Base-by-base conservation (phyloP, 345 rosid genomes). In the Eucalyptus polyanthemos region DNA sequence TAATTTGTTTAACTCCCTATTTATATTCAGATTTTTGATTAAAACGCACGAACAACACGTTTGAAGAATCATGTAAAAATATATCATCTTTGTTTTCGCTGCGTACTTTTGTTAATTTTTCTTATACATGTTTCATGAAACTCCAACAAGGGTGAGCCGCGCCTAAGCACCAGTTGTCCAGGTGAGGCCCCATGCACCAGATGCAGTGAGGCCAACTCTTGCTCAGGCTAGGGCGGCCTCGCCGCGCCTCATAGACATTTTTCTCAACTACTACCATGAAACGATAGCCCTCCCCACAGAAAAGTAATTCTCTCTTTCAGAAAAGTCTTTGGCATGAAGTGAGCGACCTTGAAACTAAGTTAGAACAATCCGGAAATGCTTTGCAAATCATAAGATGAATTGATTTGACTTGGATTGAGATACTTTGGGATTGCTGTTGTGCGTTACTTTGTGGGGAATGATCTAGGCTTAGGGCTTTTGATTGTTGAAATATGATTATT, bases 111-210 rank as follows among this genome's bases (percentile, higher is more conserved):
- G 34, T 34, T 34, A 34, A 34, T 34, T 34, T 34, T 34, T 34
- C 34, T 34, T 34, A 34, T 34, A 34, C 34, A 34, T 34, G 34
- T 34, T 34, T 34, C 34, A 34, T 34, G 34, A 34, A 34, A 34
- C 34, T 34, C 40, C 40, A 37, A 4, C 5, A 4, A 37, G 40
- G 40, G 40, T 4, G 4, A 1, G 56, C 2, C 1, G 1, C 2
- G 10, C 56, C 5, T 53, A 0, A 53, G 2, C 1, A 53, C 1
- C 10, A 0, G 2, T 19, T 1, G 56, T 53, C 56, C 0, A 53
- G 56, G 56, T 53, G 24, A 53, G 56, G 24, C 10, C 56, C 9
- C 22, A 22, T 0, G 8, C 56, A 51, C 9, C 4, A 17, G 2
- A 51, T 51, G 0, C 0, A 53, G 4, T 53, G 56, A 53, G 56